phyloP scores from a whole-genome alignment of 1,284 basidiomycete genomes.

The Mycena citricolor region DNA sequence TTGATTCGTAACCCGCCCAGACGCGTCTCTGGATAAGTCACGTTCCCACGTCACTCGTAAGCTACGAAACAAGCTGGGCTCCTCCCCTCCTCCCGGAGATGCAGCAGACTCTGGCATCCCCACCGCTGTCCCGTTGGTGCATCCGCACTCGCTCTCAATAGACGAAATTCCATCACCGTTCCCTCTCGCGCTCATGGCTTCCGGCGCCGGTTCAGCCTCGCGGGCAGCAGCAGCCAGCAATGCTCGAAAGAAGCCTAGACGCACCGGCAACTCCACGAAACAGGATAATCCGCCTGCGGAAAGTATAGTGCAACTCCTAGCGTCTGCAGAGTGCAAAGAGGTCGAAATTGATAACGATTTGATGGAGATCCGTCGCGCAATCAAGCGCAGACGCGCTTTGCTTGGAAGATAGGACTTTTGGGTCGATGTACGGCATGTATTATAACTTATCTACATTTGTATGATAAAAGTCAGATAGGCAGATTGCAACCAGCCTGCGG shows the following conservation, averaged over 20 bases:
- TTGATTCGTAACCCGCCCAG: slow-evolving; percentile 33
- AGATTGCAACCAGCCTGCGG: no score
- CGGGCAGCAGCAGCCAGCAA: slow-evolving; percentile 38
- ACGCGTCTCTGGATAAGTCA: slow-evolving; percentile 67
- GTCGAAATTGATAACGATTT: slow-evolving; percentile 68
- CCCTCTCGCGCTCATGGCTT: slow-evolving; percentile 62
- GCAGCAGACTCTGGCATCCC: slow-evolving; percentile 48
- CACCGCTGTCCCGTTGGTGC: slow-evolving; percentile 62
- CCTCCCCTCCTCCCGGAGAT: slow-evolving; percentile 54
- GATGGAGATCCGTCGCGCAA: slow-evolving; percentile 69
- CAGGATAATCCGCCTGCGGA: slow-evolving; percentile 60
- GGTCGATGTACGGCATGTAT: no score
- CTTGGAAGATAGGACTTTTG: no score
- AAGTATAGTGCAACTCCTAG: slow-evolving; percentile 59
- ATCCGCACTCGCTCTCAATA: slow-evolving; percentile 74
- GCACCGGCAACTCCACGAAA: slow-evolving; percentile 48
- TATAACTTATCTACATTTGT: no score
- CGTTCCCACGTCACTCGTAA: slow-evolving; percentile 75
- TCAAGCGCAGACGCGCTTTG: slow-evolving; percentile 61
- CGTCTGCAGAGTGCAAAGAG: slow-evolving; percentile 56
- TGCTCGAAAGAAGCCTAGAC: slow-evolving; percentile 55
- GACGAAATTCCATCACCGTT: slow-evolving; percentile 83
- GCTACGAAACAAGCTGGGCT: slow-evolving; percentile 70
- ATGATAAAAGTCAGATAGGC: no score
- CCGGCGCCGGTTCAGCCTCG: slow-evolving; percentile 35